Percentiles rank a stretch among this genome's conserved stretches.
Evolutionary conservation across 2,329 filamentous ascomycete species (phyloP).

Genomic region (Fusarium hainanense): DNA sequence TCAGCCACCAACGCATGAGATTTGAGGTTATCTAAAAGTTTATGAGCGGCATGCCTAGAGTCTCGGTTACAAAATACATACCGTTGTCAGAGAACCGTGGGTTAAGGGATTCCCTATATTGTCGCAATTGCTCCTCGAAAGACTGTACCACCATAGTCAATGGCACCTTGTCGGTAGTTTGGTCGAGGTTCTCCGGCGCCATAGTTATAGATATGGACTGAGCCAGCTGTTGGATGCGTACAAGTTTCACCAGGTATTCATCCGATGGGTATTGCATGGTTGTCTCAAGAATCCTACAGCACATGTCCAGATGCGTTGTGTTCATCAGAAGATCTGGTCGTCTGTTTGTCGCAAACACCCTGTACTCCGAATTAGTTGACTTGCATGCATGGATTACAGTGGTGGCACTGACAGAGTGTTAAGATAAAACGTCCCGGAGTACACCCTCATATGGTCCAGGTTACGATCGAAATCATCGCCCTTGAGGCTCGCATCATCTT

Average conservation of each 20-base stretch:
- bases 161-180: constrained; percentile 53
- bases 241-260: constrained; percentile 57
- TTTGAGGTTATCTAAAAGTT: constrained; percentile 51
- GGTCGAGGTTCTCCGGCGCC: constrained; percentile 45
- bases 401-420: constrained; percentile 57
- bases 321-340: constrained; percentile 61
- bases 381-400: not conserved
- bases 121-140: constrained; percentile 58
- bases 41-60: constrained; percentile 10
- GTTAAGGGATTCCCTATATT: constrained; percentile 53
- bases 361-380: constrained; percentile 26
- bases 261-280: constrained; percentile 58
- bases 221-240: constrained; percentile 60
- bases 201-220: constrained; percentile 60
- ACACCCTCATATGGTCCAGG: constrained; percentile 60
- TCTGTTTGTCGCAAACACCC: constrained; percentile 60
- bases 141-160: constrained; percentile 56
- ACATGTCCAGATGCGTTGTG: constrained; percentile 56
- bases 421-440: constrained; percentile 62
- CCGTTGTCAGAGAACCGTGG: constrained; percentile 50
- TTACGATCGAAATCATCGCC: constrained; percentile 42
- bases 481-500: constrained; percentile 36
- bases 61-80: constrained; percentile 32
- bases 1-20: constrained; percentile 59
- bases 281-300: constrained; percentile 56